Conservation (phyloP, 2,329 filamentous ascomycete species). For the Penicillium decumbens region DNA sequence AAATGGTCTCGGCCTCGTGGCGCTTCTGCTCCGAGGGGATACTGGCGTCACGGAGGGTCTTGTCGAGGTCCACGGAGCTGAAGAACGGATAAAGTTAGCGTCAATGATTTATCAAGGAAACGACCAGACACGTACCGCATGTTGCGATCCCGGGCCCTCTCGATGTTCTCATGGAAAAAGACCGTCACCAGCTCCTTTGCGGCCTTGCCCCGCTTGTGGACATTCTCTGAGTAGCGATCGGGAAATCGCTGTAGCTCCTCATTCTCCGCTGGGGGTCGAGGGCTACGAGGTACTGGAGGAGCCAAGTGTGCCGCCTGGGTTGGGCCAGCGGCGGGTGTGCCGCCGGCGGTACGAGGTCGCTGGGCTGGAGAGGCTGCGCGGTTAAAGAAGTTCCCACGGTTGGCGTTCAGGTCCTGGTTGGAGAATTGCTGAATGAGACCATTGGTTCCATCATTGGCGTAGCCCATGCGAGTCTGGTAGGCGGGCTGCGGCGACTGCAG, state of each 20-base stretch:
- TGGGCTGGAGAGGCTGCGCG: slow-evolving; percentile 65
- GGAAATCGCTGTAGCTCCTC: slow-evolving; percentile 73
- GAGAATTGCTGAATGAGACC: slow-evolving; percentile 94
- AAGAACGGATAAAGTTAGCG: slow-evolving; percentile 1
- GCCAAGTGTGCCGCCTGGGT: slow-evolving; percentile 64
- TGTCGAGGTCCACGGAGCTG: slow-evolving; percentile 88
- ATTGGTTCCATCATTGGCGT: slow-evolving; percentile 77
- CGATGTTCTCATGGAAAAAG: slow-evolving; percentile 98
- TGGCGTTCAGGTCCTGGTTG: slow-evolving; percentile 82
- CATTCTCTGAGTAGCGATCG: slow-evolving; percentile 82
- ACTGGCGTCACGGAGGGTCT: slow-evolving; percentile 71
- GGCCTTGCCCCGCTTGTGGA: slow-evolving; percentile 66
- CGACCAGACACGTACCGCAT: slow-evolving; percentile 61
- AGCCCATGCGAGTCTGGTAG: slow-evolving; percentile 50
- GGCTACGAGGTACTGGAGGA: slow-evolving; percentile 59
- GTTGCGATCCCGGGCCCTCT: slow-evolving; percentile 90
- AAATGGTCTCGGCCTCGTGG: slow-evolving; percentile 77
- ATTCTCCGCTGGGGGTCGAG: slow-evolving; percentile 54
- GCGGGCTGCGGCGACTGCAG: slow-evolving; percentile 54
- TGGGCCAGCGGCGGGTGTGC: slow-evolving; percentile 52
- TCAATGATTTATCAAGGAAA: background rate
- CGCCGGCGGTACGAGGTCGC: slow-evolving; percentile 74
- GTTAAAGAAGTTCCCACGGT: slow-evolving; percentile 65
- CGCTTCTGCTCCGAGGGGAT: slow-evolving; percentile 72
- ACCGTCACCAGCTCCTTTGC: slow-evolving; percentile 63